Evolutionary conservation across 2,329 filamentous ascomycete genomes (phyloP).

Genomic region (Trichoderma gracile): DNA sequence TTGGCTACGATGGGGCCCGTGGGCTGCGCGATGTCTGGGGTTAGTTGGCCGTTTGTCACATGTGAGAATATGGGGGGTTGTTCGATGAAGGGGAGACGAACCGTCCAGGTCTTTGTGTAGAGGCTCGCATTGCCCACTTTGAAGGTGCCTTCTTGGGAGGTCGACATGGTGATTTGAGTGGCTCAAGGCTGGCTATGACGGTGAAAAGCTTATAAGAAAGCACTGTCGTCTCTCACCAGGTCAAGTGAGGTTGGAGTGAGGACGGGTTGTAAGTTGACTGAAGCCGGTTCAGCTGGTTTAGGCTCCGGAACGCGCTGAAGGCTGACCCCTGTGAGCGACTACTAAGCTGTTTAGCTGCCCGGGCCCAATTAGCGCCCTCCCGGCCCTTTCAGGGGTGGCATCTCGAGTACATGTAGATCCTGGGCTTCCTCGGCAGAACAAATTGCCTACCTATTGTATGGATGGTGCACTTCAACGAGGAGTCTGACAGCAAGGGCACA

Average conservation of each 20-base stretch:
- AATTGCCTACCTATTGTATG: background rate
- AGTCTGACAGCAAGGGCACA: no score
- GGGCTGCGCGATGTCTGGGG: slow-evolving; percentile 46
- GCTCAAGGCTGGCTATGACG: background rate
- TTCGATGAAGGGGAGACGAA: slow-evolving; percentile 40
- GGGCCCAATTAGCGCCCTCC: background rate
- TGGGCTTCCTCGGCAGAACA: slow-evolving; percentile 8
- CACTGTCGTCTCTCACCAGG: background rate
- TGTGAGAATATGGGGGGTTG: background rate
- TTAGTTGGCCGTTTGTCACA: slow-evolving; percentile 6
- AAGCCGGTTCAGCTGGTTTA: background rate
- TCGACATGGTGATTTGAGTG: slow-evolving; percentile 37
- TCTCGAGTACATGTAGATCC: slow-evolving; percentile 10
- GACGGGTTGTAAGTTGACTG: background rate
- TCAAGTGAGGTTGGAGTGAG: background rate
- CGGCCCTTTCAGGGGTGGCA: background rate
- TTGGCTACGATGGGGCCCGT: slow-evolving; percentile 63
- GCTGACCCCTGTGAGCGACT: background rate
- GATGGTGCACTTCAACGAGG: no score
- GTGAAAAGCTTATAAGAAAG: background rate
- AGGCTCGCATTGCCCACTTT: slow-evolving; percentile 48
- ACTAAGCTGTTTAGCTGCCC: background rate
- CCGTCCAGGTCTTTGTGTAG: slow-evolving; percentile 61
- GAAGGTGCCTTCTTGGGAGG: slow-evolving; percentile 52
- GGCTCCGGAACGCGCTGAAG: background rate